Evolutionary conservation across 2,329 filamentous ascomycete species (phyloP), one percentile per base, ranked within the genome.

Genomic region (Fusarium protoensiforme): DNA sequence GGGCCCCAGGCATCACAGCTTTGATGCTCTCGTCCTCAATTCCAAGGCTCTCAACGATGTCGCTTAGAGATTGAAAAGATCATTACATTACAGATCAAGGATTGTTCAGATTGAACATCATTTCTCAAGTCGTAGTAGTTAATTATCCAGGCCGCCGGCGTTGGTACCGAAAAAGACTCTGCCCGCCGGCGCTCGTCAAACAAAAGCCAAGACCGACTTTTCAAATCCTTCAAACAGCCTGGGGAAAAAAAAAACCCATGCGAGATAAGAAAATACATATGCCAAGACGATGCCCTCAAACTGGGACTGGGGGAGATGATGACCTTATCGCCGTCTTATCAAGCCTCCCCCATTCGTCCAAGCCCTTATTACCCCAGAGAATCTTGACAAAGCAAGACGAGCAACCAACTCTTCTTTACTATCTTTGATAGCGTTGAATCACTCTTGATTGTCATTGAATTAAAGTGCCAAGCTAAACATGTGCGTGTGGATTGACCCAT

Each of bases 311-410:
- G 39, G 57, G n/a, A 59, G 36, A 24, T 24, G 4, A 24, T 24
- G 27, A 11, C n/a, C 39, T 64, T 64, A 64, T 64, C 61, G n/a
- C n/a, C n/a, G n/a, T n/a, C 53, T 64, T 64, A 64, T 64, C 61
- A 38, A n/a, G 22, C 29, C 29, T 41, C 20, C 48, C 36, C 33
- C n/a, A 64, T 64, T 64, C 61, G 61, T 64, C 33, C 31, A 48
- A 22, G 33, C 10, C 18, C 22, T 7, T 29, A 16, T 36, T 61
- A 48, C 39, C 39, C 29, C 27, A 29, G 18, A 35, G 39, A 24
- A 22, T 29, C 31, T 43, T 60, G 57, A 61, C 58, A 48, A 36
- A 61, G 29, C 29, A 59, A 36, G 7, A 56, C 29, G 13, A 29
- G 20, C 41, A 51, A 51, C 27, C 16, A n/a, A n/a, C 14, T 24